Evolutionary conservation across 352 stramenopile genomes (phyloP), one percentile per base, ranked within the genome.

Genomic region (Globisporangium cylindrosporum): DNA sequence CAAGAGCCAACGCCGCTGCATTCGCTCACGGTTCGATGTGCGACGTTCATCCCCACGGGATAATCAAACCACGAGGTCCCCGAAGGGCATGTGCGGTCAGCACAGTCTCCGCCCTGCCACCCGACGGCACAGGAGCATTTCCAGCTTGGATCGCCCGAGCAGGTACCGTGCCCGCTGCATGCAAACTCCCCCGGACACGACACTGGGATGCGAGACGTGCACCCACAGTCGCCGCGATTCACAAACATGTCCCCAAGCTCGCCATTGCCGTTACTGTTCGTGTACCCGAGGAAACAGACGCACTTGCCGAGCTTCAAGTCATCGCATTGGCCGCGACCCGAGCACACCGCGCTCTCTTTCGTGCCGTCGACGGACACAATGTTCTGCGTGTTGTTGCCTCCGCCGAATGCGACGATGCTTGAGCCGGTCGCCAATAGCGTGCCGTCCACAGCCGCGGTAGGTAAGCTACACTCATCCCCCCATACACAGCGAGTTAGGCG

Each of bases 111-210:
- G 3, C 73, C 74, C n/a, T 72, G 73, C 89, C 90, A 97, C 22
- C 85, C 88, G 36, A 89, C 75, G 4, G 82, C 72, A 38, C 90
- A 97, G 1, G 77, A 69, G 64, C 89, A 97, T 14, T 75, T 78
- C 38, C 85, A 93, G 0, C 72, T 75, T 9, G 74, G 82, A 3
- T 53, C 66, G 10, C 75, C 78, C 1, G 81, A 90, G 70, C 89
- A 96, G 6, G 72, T 85, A 8, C 90, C 90, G 34, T 97, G 89
- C 1, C 89, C 88, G 58, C 82, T 93, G 63, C 86, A 93, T 9
- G 80, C 70, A 5, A 94, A 59, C 24, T 94, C 86, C 4, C 86
- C 86, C 0, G 84, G 86, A 71, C 84, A 92, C 1, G 71, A 77
- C 25, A 91, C 75, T 10, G 78, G 81, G 43, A 90, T 91, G 22